Base-by-base conservation (phyloP, 1,284 basidiomycete species). In the Ceratorhiza oryzae-sativae region DNA sequence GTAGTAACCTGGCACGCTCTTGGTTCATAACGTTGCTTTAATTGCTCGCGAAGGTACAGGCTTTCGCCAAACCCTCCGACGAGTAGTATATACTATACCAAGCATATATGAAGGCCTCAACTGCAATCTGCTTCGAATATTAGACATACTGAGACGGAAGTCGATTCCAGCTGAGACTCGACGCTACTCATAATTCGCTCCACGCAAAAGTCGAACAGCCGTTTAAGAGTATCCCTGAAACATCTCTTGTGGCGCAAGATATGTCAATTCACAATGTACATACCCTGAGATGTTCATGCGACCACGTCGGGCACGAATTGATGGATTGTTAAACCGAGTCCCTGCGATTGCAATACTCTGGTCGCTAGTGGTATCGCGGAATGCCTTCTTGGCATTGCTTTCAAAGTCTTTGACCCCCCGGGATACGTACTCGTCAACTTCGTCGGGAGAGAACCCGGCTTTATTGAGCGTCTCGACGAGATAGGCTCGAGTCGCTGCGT, bases 321-420 rank as follows among this genome's bases (percentile, higher is more conserved):
- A 5, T 13, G 36, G 27, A 15, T 60, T 36, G 32, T 32, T 67
- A 12, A 53, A 46, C 27, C 53, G 2, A 4, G 55, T 13, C 5
- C 34, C n/a, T 1, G 30, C 51, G 12, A 67, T 4, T 6, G 13
- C 42, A 20, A 61, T 12, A 10, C 25, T 13, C 34, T 25, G 10
- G 36, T 18, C 23, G 32, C 15, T 58, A 4, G 4, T 27, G 4
- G 20, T 27, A 41, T 71, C 58, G n/a, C 53, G 63, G 36, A 67
- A 73, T 13, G 36, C 51, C 12, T 32, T 41, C 53, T 70, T 73
- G 15, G 45, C 53, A 23, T 39, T 27, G n/a, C n/a, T 27, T 59
- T 73, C 71, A 34, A 73, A 73, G 30, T 73, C 63, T 27, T 68
- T 68, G 8, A 58, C 20, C 15, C 65, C 65, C 5, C 34, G n/a